Conservation (phyloP, 2,329 filamentous ascomycete genomes). For the Mycosphaerella sp. region DNA sequence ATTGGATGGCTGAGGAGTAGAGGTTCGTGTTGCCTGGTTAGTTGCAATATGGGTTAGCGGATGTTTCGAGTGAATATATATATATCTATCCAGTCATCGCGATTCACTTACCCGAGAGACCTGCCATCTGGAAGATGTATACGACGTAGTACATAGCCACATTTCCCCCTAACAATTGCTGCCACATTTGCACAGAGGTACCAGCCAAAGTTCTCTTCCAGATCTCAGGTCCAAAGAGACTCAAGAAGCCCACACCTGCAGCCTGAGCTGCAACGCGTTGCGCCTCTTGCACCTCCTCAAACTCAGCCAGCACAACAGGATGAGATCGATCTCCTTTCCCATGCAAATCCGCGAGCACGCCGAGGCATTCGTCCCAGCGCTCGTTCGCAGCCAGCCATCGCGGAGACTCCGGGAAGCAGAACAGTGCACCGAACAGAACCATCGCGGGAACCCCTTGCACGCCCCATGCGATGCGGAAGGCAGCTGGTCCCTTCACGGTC, state of each 20-base stretch:
- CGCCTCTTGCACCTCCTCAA: constrained; percentile 41
- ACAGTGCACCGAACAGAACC: constrained; percentile 41
- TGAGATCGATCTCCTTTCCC: constrained; percentile 40
- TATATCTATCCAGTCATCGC: neutral
- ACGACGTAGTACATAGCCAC: constrained; percentile 46
- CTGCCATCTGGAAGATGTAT: constrained; percentile 56
- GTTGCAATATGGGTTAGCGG: too few relatives aligned
- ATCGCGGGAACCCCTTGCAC: constrained; percentile 42
- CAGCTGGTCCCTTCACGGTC: constrained; percentile 14
- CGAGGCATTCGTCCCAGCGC: constrained; percentile 41
- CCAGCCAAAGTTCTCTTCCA: constrained; percentile 53
- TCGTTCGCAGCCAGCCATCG: constrained; percentile 46
- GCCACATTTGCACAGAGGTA: constrained; percentile 53
- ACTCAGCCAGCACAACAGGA: constrained; percentile 44
- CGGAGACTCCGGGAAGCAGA: constrained; percentile 43
- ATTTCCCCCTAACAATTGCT: constrained; percentile 41
- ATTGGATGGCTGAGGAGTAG: constrained; percentile 37
- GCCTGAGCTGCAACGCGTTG: constrained; percentile 38
- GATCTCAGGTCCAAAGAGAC: constrained; percentile 47
- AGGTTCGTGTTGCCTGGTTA: constrained; percentile 39
- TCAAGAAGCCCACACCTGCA: constrained; percentile 36
- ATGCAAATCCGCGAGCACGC: constrained; percentile 41
- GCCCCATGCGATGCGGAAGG: constrained; percentile 52
- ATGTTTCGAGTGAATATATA: neutral
- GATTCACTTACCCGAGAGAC: constrained; percentile 39